Conservation (phyloP, 2,329 filamentous ascomycete species). For the Calonectria montana region DNA sequence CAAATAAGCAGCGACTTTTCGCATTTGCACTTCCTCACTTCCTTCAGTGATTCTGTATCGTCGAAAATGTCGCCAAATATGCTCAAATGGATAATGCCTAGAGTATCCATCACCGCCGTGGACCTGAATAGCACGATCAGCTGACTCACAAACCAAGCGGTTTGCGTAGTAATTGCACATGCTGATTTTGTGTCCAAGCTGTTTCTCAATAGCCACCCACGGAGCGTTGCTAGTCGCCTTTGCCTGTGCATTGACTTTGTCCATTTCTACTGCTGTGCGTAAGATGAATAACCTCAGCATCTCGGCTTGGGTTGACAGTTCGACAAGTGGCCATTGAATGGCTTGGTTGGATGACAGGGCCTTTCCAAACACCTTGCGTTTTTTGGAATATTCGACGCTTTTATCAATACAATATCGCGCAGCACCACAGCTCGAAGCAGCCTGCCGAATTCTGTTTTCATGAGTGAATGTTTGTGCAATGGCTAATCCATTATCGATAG, state of each 20-base stretch:
- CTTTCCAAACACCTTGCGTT: constrained; percentile 29
- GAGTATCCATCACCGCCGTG: constrained; percentile 33
- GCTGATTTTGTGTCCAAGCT: constrained; percentile 31
- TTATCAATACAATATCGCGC: constrained; percentile 27
- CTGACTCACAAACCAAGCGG: constrained; percentile 26
- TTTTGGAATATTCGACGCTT: constrained; percentile 24
- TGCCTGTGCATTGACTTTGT: constrained; percentile 8
- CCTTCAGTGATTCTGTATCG: constrained; percentile 32
- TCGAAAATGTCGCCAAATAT: constrained; percentile 33
- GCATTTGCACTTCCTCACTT: constrained; percentile 33
- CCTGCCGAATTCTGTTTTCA: constrained; percentile 32
- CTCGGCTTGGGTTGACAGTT: constrained; percentile 28
- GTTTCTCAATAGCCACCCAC: constrained; percentile 31
- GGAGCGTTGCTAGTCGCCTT: constrained; percentile 3
- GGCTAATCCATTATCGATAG: constrained; percentile 22
- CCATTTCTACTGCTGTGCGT: constrained; percentile 29
- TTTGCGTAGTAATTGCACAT: constrained; percentile 36
- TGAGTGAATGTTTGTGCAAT: constrained; percentile 34
- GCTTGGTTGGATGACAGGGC: constrained; percentile 27
- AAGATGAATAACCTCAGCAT: constrained; percentile 31
- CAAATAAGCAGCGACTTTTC: constrained; percentile 28
- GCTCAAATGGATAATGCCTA: constrained; percentile 30
- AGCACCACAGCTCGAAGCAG: constrained; percentile 29
- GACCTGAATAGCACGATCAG: constrained; percentile 31
- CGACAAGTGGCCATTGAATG: constrained; percentile 33